Conservation (phyloP, 495 filamentous ascomycete species). For the Wilcoxina mikolae region DNA sequence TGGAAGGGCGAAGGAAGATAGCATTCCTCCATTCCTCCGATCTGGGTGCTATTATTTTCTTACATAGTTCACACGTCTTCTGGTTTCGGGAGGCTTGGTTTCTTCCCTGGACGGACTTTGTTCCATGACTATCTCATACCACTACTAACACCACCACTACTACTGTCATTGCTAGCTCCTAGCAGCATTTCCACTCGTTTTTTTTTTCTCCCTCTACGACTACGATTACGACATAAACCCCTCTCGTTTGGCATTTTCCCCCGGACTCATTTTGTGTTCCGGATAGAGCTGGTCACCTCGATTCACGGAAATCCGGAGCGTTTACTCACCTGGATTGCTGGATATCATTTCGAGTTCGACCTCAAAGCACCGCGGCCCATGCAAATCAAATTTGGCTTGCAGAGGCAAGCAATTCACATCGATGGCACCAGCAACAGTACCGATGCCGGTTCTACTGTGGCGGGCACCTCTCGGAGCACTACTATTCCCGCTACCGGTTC, state of each 20-base stretch:
- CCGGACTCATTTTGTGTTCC: neutral
- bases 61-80: neutral
- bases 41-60: neutral
- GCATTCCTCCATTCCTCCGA: neutral
- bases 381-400: neutral
- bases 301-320: neutral
- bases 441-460: neutral
- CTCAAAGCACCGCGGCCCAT: neutral
- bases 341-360: neutral
- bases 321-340: neutral
- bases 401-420: neutral
- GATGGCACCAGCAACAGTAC: neutral
- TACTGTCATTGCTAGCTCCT: slow-evolving; percentile 3
- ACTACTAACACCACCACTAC: neutral
- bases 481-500: neutral
- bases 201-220: neutral
- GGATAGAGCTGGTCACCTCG: neutral
- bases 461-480: neutral
- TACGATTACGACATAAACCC: neutral
- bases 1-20: neutral
- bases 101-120: neutral
- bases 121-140: neutral
- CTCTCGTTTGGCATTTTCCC: neutral
- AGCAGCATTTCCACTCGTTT: slow-evolving; percentile 6
- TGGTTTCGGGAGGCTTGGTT: neutral